A percentile compares a stretch with the other conserved stretches of the same genome.
Conservation (phyloP, 2,329 filamentous ascomycete genomes). For the Pestalotiopsis sp. region DNA sequence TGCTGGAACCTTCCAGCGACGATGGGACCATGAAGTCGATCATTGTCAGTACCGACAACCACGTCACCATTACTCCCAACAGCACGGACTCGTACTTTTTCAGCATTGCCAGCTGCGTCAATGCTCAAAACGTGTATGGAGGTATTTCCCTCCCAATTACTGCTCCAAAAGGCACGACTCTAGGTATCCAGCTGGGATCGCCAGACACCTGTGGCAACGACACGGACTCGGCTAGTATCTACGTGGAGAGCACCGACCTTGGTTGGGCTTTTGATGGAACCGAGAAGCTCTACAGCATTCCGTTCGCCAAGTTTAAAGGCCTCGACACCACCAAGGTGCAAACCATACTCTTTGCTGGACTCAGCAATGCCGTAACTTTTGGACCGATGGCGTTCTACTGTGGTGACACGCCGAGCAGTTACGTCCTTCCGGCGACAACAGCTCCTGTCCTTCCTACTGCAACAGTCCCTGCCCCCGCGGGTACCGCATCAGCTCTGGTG, state of each 20-base stretch:
- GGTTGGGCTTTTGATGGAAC: constrained; percentile 64
- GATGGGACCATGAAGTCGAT: constrained; percentile 60
- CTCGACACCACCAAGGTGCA: constrained; percentile 55
- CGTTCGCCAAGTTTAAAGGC: constrained; percentile 53
- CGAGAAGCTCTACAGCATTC: constrained; percentile 61
- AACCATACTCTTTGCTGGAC: constrained; percentile 51
- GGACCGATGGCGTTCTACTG: constrained; percentile 64
- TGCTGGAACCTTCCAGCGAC: constrained; percentile 57
- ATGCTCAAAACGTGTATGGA: constrained; percentile 52
- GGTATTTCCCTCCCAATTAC: constrained; percentile 59
- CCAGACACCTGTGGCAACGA: constrained; percentile 45
- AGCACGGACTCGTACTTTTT: constrained; percentile 58
- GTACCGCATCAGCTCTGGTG: constrained; percentile 51
- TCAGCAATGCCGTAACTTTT: constrained; percentile 50
- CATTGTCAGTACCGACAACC: constrained; percentile 52
- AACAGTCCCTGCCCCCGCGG: constrained; percentile 52
- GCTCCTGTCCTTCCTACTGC: constrained; percentile 43
- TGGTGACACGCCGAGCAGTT: constrained; percentile 50
- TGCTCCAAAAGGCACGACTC: constrained; percentile 51
- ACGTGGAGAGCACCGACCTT: constrained; percentile 48
- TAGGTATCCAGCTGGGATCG: constrained; percentile 54
- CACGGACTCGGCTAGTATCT: constrained; percentile 34
- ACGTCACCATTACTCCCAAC: constrained; percentile 53
- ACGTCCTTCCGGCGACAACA: constrained; percentile 44
- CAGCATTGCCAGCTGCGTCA: constrained; percentile 56